Evolutionary conservation across 441 rosid species (phyloP), one percentile per base, ranked within the genome.

Genomic region (Corymbia calophylla): DNA sequence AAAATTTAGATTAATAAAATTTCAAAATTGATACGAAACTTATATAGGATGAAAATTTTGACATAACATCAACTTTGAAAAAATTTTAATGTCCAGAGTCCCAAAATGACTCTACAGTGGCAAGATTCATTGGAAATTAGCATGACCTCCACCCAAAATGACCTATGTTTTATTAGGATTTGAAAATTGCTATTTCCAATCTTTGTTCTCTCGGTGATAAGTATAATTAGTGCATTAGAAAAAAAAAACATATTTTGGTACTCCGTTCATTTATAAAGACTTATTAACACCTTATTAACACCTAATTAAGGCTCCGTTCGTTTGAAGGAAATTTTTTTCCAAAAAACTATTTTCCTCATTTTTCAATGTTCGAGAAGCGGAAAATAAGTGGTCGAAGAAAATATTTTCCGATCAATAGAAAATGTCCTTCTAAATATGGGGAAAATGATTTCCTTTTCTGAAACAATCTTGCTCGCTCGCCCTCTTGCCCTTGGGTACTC

Each of bases 281-380:
- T 39, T 39, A 39, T 39, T 39, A 39, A 39, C 44, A 39, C 44
- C 44, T 39, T 39, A 39, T 39, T 39, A 39, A 39, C 44, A 39
- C 44, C 44, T 39, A 39, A 39, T 39, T 39, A 39, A 39, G 44
- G 44, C 44, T 39, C 44, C 44, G 11, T 55, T 55, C 4, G 4
- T 53, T 53, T 53, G 7, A 0, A 53, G 21, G 21, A 53, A 53
- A 17, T 39, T 39, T 39, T 39, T 39, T 4, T 39, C 6, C 44
- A 39, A 39, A 39, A 39, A 39, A 39, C 44, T 39, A 39, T 39
- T 39, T 39, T 39, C 44, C 44, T 39, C 44, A 53, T 0, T 55
- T 55, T 55, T 1, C 0, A 5, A 21, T 21, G 6, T 55, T 55
- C 9, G 21, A 19, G 1, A 5, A 25, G 27, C 1, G 21, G 1